Percentiles rank a stretch among this genome's conserved stretches.
Conservation (phyloP, 2,329 filamentous ascomycete genomes). For the Phaeosphaeria sp. region DNA sequence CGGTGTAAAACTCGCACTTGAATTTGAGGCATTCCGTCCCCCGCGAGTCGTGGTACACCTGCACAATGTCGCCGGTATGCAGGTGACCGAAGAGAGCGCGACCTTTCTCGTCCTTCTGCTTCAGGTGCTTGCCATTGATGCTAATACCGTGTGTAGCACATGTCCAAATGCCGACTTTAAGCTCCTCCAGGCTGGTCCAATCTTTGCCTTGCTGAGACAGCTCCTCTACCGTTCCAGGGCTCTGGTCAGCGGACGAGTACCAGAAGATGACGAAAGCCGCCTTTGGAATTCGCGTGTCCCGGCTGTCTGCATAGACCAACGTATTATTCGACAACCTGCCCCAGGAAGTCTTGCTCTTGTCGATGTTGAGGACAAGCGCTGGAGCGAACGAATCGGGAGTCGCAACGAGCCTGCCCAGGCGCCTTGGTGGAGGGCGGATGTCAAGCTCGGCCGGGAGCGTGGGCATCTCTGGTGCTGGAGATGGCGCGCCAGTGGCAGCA, state of each 20-base stretch:
- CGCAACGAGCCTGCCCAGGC: conserved; percentile 71
- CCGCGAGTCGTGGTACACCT: conserved; percentile 67
- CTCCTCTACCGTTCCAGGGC: conserved; percentile 64
- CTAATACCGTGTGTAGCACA: conserved; percentile 78
- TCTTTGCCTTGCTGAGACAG: conserved; percentile 56
- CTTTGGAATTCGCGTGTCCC: conserved; percentile 79
- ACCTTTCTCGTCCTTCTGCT: conserved; percentile 60
- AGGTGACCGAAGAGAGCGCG: conserved; percentile 69
- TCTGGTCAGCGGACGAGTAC: conserved; percentile 68
- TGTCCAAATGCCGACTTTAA: conserved; percentile 77
- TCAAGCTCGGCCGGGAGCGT: conserved; percentile 31
- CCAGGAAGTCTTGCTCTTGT: conserved; percentile 75
- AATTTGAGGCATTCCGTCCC: conserved; percentile 49
- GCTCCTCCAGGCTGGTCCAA: conserved; percentile 60
- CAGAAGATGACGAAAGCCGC: conserved; percentile 76
- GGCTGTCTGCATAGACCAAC: conserved; percentile 65
- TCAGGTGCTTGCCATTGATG: conserved; percentile 76
- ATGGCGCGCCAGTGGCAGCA: conserved; percentile 17
- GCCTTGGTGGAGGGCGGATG: conserved; percentile 49
- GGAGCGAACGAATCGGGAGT: conserved; percentile 69
- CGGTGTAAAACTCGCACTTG: conserved; percentile 52
- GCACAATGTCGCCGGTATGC: conserved; percentile 78
- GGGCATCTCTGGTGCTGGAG: conserved; percentile 26
- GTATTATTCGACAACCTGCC: conserved; percentile 76
- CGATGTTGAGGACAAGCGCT: conserved; percentile 68